Evolutionary conservation across 2,329 filamentous ascomycete genomes (phyloP), one percentile per base, ranked within the genome.

Genomic region (Grosmannia penicillata): DNA sequence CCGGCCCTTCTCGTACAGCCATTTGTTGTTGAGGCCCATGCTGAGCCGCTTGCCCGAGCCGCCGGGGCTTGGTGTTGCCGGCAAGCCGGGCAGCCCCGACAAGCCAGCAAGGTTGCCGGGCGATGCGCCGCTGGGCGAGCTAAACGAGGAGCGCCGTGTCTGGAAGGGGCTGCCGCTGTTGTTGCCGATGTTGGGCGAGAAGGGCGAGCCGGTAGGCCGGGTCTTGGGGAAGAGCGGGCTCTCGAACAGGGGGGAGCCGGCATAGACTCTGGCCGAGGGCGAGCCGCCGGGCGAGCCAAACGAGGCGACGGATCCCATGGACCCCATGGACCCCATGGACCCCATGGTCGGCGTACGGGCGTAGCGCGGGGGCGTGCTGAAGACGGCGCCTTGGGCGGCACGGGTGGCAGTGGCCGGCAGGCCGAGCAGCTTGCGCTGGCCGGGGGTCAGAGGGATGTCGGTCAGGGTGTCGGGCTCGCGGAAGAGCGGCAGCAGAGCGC

Each of bases 391-490:
- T 2, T 84, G 78, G 0, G 78, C 81, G 0, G 80, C 71, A 3
- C 72, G 63, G 3, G 62, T 59, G 3, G 69, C 66, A 42, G 68
- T 73, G 3, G 84, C 78, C 28, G 79, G 72, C 4, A 98, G 73
- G 34, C 86, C 87, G 37, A 98, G 74, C 13, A 94, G 71, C 46
- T 78, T 70, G 44, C 89, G 81, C 63, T 96, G 91, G 11, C 78
- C 76, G n/a, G 83, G 78, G 1, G 89, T 95, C 47, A 98, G 71
- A 44, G 89, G 77, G 36, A 98, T 93, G 56, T 98, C 91, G 56
- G 77, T 66, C 45, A 95, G 70, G 45, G 86, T 72, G 56, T 96
- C 91, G 48, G 68, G 68, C 31, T 70, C 67, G 45, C 78, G 72
- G 50, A 85, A 59, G 11, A 94, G 69, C 3, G 89, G 91, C 33